phyloP scores from a whole-genome alignment of 2,329 filamentous ascomycete species.

The Aspergillus ochraceoroseus region DNA sequence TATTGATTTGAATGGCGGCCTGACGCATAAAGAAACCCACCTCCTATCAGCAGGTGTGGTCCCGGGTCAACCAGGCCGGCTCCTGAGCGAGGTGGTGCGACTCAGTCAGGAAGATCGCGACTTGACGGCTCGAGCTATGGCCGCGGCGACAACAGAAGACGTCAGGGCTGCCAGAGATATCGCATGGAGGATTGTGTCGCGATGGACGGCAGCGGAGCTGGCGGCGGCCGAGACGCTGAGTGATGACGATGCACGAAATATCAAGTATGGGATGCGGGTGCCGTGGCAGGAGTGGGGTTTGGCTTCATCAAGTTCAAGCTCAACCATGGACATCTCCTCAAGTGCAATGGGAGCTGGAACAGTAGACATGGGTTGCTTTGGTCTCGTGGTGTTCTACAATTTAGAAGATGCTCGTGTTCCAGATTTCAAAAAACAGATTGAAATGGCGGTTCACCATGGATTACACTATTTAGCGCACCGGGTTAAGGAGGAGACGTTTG shows the following conservation, averaged over 20 bases:
- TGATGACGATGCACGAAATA: slow-evolving; percentile 13
- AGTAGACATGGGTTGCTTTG: slow-evolving; percentile 12
- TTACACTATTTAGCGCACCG: slow-evolving; percentile 7
- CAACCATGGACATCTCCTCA: neutral
- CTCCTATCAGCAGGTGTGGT: slow-evolving; percentile 11
- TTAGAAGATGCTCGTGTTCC: slow-evolving; percentile 6
- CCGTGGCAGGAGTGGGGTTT: slow-evolving; percentile 17
- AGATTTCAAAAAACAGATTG: slow-evolving; percentile 10
- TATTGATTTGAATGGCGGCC: slow-evolving; percentile 6
- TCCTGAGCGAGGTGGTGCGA: slow-evolving; percentile 8
- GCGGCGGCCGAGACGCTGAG: slow-evolving; percentile 9
- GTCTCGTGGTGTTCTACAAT: slow-evolving; percentile 13
- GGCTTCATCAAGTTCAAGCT: slow-evolving; percentile 3
- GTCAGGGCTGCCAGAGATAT: slow-evolving; percentile 8
- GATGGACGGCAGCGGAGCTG: slow-evolving; percentile 1
- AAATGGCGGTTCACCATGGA: slow-evolving; percentile 12
- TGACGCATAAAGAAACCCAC: slow-evolving; percentile 9
- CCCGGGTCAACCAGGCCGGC: neutral
- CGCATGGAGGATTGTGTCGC: slow-evolving; percentile 4
- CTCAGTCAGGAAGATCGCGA: slow-evolving; percentile 15
- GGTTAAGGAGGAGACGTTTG: slow-evolving; percentile 12
- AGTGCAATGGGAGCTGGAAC: slow-evolving; percentile 6
- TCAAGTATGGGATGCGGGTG: slow-evolving; percentile 10
- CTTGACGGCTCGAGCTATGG: slow-evolving; percentile 11
- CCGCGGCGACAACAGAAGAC: slow-evolving; percentile 13